Evolutionary conservation across 768 basidiomycete genomes (phyloP).

Genomic region (Collybia sp.): DNA sequence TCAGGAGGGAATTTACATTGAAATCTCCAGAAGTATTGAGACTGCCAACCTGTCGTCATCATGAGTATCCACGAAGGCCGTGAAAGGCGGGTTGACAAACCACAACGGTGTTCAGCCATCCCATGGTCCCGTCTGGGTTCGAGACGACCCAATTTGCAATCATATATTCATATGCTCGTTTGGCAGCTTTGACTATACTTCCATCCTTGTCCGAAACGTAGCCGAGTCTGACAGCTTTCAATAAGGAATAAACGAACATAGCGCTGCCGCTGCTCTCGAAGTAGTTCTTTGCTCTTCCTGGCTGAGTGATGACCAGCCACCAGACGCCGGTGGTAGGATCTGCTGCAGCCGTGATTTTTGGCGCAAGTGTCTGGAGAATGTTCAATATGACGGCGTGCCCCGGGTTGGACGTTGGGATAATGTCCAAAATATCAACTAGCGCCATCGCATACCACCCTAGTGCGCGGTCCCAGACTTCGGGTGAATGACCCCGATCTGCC

Average conservation of each 20-base stretch:
- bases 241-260: constrained; percentile 43
- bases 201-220: constrained; percentile 33
- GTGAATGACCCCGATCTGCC: constrained; percentile 39
- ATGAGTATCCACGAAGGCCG: background rate
- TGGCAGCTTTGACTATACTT: constrained; percentile 29
- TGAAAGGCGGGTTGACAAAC: constrained; percentile 17
- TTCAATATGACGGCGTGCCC: constrained; percentile 24
- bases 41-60: constrained; percentile 31
- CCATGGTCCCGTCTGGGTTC: constrained; percentile 39
- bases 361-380: constrained; percentile 28
- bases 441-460: constrained; percentile 47
- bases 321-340: constrained; percentile 35
- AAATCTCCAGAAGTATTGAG: constrained; percentile 32
- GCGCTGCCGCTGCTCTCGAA: constrained; percentile 43
- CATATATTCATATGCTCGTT: constrained; percentile 39
- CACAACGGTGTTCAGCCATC: constrained; percentile 40
- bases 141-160: constrained; percentile 32
- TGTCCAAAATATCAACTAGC: constrained; percentile 39
- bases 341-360: constrained; percentile 31
- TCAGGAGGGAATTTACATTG: constrained; percentile 18
- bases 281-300: constrained; percentile 39
- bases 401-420: constrained; percentile 24
- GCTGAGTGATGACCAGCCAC: constrained; percentile 49
- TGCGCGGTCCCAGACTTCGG: constrained; percentile 45
- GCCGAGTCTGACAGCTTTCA: constrained; percentile 40